Base-by-base conservation (phyloP, 2,329 filamentous ascomycete genomes). In the Ophiostoma montium region DNA sequence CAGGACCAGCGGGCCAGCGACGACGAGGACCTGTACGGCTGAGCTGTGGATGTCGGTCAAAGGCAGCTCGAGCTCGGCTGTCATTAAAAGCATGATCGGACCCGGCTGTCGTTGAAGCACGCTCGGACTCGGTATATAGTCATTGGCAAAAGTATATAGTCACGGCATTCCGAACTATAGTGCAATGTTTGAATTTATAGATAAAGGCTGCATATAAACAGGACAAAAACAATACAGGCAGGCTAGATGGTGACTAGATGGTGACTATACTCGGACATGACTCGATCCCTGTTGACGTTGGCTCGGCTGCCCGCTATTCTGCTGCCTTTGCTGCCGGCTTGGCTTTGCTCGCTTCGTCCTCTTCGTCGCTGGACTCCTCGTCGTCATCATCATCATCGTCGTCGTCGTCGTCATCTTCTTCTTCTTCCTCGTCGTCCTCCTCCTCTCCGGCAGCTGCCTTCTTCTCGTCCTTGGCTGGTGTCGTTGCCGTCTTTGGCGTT, bases 21-120 rank as follows among this genome's bases (percentile, higher is more conserved):
- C 52, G 75, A 79, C 47, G 75, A 78, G 44, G 74, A 67, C 10
- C 56, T 79, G 59, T 79, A 80, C 59, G 59, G 59, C 48, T 78
- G 23, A 27, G 23, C 5, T n/a, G 23, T 4, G 23, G 23, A 27
- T 27, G 23, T 27, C 5, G 23, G 5, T 27, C n/a, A n/a, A n/a
- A n/a, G n/a, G n/a, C n/a, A n/a, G n/a, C n/a, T n/a, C n/a, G n/a
- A n/a, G n/a, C n/a, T n/a, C n/a, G n/a, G n/a, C n/a, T n/a, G n/a
- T n/a, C n/a, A n/a, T n/a, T n/a, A n/a, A n/a, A n/a, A n/a, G n/a
- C n/a, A n/a, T n/a, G n/a, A n/a, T n/a, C n/a, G n/a, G n/a, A n/a
- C n/a, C n/a, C n/a, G n/a, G n/a, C n/a, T n/a, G n/a, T n/a, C n/a
- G n/a, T n/a, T n/a, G n/a, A n/a, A n/a, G n/a, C n/a, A 32, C 30